A percentile compares a stretch with the other conserved stretches of the same genome.
Evolutionary conservation across 306 rosid genomes (phyloP).

Genomic region (Purshia tridentata): DNA sequence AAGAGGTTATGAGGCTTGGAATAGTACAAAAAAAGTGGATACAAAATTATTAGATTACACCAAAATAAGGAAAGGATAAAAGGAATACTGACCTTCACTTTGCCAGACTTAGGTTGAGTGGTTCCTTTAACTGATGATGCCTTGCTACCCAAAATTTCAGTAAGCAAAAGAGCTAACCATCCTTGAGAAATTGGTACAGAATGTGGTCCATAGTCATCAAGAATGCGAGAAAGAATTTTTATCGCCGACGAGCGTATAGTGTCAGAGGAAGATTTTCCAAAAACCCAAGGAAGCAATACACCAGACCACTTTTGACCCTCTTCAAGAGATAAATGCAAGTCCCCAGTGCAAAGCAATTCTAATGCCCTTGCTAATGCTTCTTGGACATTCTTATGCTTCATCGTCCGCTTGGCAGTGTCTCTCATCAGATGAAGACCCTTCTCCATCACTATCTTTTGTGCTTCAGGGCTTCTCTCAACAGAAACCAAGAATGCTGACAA

Average conservation of each 20-base stretch:
- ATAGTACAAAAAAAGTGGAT: constrained; percentile 15
- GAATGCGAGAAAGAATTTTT: constrained; percentile 71
- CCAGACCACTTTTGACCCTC: constrained; percentile 95
- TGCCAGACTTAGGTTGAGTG: constrained; percentile 57
- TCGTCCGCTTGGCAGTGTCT: constrained; percentile 66
- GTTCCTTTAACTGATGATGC: constrained; percentile 58
- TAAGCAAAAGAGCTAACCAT: constrained; percentile 76
- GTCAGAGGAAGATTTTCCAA: constrained; percentile 69
- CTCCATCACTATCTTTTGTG: constrained; percentile 71
- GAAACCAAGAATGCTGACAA: constrained; percentile 83
- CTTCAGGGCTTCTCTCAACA: constrained; percentile 68
- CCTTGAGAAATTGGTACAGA: constrained; percentile 84
- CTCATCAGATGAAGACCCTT: constrained; percentile 84
- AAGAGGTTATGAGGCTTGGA: constrained; percentile 8
- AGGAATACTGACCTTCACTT: constrained; percentile 65
- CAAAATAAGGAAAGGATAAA: not conserved
- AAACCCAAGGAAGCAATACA: constrained; percentile 80
- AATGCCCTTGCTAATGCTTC: constrained; percentile 78
- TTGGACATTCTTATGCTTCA: constrained; percentile 70
- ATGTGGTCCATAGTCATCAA: constrained; percentile 72
- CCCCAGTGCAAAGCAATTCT: constrained; percentile 64
- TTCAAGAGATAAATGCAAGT: constrained; percentile 71
- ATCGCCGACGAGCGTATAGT: constrained; percentile 60
- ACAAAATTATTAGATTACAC: not conserved
- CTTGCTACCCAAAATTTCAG: constrained; percentile 56